phyloP scores from a whole-genome alignment of 345 rosid species.

The Eucalyptus microcorys region DNA sequence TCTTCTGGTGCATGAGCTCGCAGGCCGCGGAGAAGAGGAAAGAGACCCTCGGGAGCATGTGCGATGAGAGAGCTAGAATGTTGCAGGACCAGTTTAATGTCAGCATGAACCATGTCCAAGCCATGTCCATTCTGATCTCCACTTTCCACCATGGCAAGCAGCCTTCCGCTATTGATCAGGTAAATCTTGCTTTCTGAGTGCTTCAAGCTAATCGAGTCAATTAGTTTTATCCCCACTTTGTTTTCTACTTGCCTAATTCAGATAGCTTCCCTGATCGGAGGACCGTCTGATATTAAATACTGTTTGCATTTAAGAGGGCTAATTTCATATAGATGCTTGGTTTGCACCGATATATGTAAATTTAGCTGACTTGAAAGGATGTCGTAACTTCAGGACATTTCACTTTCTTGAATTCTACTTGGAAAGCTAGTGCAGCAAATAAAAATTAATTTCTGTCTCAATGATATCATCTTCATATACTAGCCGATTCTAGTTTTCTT shows the following conservation, averaged over 20 bases:
- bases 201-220: background rate
- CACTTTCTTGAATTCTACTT: background rate
- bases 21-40: slow-evolving; percentile 75
- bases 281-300: background rate
- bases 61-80: slow-evolving; percentile 98
- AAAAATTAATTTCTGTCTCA: background rate
- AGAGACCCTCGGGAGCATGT: slow-evolving; percentile 75
- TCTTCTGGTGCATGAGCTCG: slow-evolving; percentile 53
- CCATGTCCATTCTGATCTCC: slow-evolving; percentile 91
- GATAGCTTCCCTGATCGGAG: background rate
- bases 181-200: background rate
- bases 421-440: background rate
- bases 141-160: slow-evolving; percentile 83
- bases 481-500: background rate
- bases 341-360: background rate
- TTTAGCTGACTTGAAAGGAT: background rate
- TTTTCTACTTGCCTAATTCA: background rate
- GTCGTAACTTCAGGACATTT: background rate
- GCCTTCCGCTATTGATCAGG: slow-evolving; percentile 98
- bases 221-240: background rate
- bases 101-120: slow-evolving; percentile 96
- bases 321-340: background rate
- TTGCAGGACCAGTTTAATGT: slow-evolving; percentile 97
- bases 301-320: background rate
- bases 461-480: background rate